Conservation (phyloP, 805 yeast genomes). For the Priceomyces fermenticarens region DNA sequence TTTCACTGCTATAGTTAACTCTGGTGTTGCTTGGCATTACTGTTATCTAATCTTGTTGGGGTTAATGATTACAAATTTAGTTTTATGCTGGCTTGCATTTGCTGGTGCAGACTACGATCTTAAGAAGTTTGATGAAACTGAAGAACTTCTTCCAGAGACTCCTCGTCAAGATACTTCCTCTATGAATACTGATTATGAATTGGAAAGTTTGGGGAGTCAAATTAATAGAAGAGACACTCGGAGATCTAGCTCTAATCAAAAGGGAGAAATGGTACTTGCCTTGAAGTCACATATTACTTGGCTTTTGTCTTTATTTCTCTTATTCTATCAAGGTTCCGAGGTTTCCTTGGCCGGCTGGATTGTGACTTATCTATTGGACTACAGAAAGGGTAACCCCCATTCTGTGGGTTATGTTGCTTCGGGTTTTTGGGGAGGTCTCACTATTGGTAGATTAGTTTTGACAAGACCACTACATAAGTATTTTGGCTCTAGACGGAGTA, state of each 20-base stretch:
- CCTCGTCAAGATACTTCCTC: too few species aligned
- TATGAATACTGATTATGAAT: too few species aligned
- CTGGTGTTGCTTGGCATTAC: conserved; percentile 50
- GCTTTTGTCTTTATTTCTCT: conserved; percentile 50
- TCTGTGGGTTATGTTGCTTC: conserved; percentile 62
- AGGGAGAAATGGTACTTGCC: conserved; percentile 30
- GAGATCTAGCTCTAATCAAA: not conserved
- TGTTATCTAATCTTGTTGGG: conserved; percentile 51
- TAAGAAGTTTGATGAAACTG: conserved; percentile 30
- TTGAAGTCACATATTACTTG: conserved; percentile 41
- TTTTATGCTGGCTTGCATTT: conserved; percentile 43
- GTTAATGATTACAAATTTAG: conserved; percentile 28
- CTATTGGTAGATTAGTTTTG: conserved; percentile 57
- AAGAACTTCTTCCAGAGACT: too few species aligned
- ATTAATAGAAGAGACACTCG: not conserved
- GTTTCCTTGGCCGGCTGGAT: conserved; percentile 71
- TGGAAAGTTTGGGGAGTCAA: too few species aligned
- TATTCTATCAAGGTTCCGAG: conserved; percentile 68
- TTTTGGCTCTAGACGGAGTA: conserved; percentile 45
- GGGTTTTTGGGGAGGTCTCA: conserved; percentile 73
- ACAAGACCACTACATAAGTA: conserved; percentile 36
- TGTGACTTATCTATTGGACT: conserved; percentile 56
- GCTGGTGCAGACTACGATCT: conserved; percentile 46
- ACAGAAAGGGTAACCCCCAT: conserved; percentile 45
- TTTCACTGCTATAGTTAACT: conserved; percentile 52